Percentiles rank a stretch among this genome's conserved stretches.
Conservation (phyloP, 768 basidiomycete genomes). For the Roridomyces roridus region DNA sequence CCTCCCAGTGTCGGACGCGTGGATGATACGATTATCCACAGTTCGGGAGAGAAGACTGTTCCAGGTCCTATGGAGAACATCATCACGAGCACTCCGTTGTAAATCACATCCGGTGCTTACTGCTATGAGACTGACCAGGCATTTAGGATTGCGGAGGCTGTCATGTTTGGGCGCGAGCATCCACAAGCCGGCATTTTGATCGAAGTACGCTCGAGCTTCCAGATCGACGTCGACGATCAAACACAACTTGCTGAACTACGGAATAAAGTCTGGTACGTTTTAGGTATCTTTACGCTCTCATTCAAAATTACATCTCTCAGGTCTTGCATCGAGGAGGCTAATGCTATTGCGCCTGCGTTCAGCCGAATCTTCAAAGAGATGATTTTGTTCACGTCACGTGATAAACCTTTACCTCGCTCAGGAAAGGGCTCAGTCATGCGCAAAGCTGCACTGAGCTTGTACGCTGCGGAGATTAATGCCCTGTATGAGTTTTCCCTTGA, state of each 20-base stretch:
- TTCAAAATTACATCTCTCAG: no score
- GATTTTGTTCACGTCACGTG: conserved; percentile 41
- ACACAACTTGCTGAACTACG: conserved; percentile 34
- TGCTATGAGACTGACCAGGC: background rate
- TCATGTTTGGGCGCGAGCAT: conserved; percentile 43
- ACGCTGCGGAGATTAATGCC: conserved; percentile 42
- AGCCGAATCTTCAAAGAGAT: conserved; percentile 47
- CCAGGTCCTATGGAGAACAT: conserved; percentile 37
- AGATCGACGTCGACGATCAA: conserved; percentile 29
- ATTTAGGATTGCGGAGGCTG: conserved; percentile 24
- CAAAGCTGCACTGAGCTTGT: conserved; percentile 38
- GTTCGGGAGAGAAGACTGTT: conserved; percentile 38
- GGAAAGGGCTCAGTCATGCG: conserved; percentile 47
- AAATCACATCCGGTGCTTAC: conserved; percentile 23
- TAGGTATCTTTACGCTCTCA: background rate
- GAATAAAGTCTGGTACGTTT: conserved; percentile 35
- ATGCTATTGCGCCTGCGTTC: conserved; percentile 35
- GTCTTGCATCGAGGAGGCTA: conserved; percentile 38
- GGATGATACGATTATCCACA: conserved; percentile 36
- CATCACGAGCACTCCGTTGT: conserved; percentile 31
- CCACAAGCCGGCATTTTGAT: conserved; percentile 39
- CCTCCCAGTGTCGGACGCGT: conserved; percentile 37
- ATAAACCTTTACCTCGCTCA: conserved; percentile 39
- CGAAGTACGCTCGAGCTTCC: conserved; percentile 26
- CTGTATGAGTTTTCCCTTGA: no score